Evolutionary conservation across 139 green algal species (phyloP).

Genomic region (Coelastrella sp.): DNA sequence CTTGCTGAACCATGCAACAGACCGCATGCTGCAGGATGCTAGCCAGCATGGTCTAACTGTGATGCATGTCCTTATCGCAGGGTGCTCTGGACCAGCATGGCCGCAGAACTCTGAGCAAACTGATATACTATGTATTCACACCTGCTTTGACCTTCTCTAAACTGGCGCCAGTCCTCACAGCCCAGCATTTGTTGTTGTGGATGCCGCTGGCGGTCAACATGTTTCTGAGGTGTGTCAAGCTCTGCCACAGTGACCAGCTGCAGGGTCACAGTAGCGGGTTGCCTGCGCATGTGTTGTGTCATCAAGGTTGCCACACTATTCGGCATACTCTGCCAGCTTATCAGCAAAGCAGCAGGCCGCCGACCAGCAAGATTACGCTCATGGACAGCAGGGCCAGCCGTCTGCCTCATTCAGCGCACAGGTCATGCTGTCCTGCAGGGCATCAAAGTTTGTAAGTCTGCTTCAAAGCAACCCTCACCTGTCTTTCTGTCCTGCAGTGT

Average conservation of each 20-base stretch:
- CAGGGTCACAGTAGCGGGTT: too few relatives aligned
- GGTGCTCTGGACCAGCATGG: slow-evolving; percentile 45
- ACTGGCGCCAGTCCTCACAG: slow-evolving; percentile 45
- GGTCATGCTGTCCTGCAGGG: too few relatives aligned
- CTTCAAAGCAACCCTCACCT: background rate
- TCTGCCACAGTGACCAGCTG: background rate
- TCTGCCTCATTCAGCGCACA: too few relatives aligned
- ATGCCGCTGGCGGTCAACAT: slow-evolving; percentile 55
- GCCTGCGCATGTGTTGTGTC: too few relatives aligned
- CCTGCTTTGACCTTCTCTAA: slow-evolving; percentile 56
- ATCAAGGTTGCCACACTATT: too few relatives aligned
- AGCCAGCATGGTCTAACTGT: too few relatives aligned
- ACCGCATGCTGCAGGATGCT: too few relatives aligned
- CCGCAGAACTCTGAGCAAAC: slow-evolving; percentile 36
- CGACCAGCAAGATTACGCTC: too few relatives aligned
- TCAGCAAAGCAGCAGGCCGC: too few relatives aligned
- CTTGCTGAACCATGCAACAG: background rate
- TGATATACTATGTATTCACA: slow-evolving; percentile 58
- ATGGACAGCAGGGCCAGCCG: too few relatives aligned
- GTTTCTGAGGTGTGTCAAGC: slow-evolving; percentile 42
- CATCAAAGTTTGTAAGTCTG: too few relatives aligned
- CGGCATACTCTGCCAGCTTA: too few relatives aligned
- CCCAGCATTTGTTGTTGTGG: slow-evolving; percentile 40
- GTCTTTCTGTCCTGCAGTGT: slow-evolving; percentile 23
- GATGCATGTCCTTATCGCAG: slow-evolving; percentile 34